phyloP scores from a whole-genome alignment of 805 yeast species.

The Candida andamanensis region DNA sequence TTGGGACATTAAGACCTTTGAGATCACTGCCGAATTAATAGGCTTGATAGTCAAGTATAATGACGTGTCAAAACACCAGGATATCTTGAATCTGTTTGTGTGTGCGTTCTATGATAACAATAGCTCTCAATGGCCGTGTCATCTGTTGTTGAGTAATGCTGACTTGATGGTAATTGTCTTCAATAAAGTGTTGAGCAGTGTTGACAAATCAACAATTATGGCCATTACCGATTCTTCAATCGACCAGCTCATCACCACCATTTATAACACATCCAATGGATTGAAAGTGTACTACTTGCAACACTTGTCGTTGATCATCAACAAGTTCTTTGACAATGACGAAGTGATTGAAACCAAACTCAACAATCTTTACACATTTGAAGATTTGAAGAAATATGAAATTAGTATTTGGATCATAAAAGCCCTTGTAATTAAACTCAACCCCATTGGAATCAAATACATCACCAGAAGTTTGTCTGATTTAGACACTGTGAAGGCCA shows the following conservation, averaged over 20 bases:
- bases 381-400: constrained; percentile 41
- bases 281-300: constrained; percentile 55
- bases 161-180: constrained; percentile 34
- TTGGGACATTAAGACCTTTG: constrained; percentile 16
- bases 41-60: constrained; percentile 37
- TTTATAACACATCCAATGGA: constrained; percentile 10
- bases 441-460: constrained; percentile 25
- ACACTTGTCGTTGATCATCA: constrained; percentile 47
- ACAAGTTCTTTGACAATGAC: constrained; percentile 30
- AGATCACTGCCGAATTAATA: constrained; percentile 36
- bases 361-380: neutral
- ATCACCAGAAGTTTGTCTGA: constrained; percentile 18
- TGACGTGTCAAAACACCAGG: constrained; percentile 42
- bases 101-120: constrained; percentile 26
- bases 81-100: constrained; percentile 34
- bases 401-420: constrained; percentile 65
- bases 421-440: constrained; percentile 59
- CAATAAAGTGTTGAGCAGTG: constrained; percentile 45
- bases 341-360: neutral
- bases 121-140: constrained; percentile 7
- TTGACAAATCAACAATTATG: constrained; percentile 39
- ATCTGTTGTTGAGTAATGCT: constrained; percentile 20
- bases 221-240: constrained; percentile 7
- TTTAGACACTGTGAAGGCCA: constrained; percentile 7
- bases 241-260: constrained; percentile 9